These are phyloP conservation scores for Botrytis aclada DNA, from an alignment of 2,329 filamentous ascomycete species.

Conservation along the genomic window DNA sequence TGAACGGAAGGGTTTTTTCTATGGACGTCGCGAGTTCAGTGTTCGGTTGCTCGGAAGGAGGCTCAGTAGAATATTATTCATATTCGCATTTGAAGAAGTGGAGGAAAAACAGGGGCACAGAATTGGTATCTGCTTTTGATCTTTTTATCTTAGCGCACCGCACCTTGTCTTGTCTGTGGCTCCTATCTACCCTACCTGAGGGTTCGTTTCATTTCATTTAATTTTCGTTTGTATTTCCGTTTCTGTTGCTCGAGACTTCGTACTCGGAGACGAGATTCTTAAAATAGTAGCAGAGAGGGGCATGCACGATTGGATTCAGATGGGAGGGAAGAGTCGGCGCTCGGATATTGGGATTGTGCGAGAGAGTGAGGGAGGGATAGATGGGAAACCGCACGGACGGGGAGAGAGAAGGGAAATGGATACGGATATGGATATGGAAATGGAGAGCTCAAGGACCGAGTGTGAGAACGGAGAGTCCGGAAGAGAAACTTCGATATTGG, in stretches of 20 bases:
- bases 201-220: not conserved
- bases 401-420: not conserved
- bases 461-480: not conserved
- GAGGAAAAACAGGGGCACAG: not conserved
- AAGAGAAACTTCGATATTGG: not conserved
- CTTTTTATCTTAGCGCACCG: not conserved
- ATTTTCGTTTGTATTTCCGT: not conserved
- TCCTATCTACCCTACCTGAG: not conserved
- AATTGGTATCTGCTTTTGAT: not conserved
- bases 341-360: not conserved
- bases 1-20: too few relatives aligned
- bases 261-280: not conserved
- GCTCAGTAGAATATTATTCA: not conserved
- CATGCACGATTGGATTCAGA: not conserved
- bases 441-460: constrained; percentile 10
- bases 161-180: not conserved
- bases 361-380: not conserved
- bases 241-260: not conserved
- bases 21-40: too few relatives aligned
- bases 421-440: not conserved
- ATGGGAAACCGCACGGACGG: not conserved
- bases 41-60: not conserved
- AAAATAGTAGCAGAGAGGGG: not conserved
- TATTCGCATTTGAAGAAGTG: not conserved
- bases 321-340: not conserved